Evolutionary conservation across 768 basidiomycete genomes (phyloP).

Genomic region (Xerocomus brunneocitrinus): DNA sequence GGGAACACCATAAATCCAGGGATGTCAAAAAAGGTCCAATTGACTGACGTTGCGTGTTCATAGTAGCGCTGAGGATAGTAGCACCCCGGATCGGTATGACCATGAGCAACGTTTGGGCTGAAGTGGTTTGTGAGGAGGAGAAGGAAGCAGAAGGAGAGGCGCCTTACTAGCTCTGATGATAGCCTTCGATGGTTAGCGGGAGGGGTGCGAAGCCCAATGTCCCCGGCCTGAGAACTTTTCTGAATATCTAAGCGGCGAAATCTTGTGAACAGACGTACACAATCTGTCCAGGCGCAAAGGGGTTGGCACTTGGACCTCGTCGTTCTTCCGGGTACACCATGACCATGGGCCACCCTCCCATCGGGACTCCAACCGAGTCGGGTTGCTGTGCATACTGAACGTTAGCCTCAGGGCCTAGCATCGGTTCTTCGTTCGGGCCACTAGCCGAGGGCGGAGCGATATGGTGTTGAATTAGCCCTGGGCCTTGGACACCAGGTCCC

Average conservation of each 20-base stretch:
- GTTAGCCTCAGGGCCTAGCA: not conserved
- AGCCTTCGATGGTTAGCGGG: conserved; percentile 1
- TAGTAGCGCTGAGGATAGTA: conserved; percentile 9
- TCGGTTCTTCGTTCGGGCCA: conserved; percentile 6
- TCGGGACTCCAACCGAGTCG: not conserved
- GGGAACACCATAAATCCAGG: conserved; percentile 1
- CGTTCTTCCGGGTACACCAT: conserved; percentile 1
- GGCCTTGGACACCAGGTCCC: conserved; percentile 6
- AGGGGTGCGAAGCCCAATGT: not conserved
- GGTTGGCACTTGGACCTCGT: conserved; percentile 3
- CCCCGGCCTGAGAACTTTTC: conserved; percentile 7
- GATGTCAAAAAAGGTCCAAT: not conserved
- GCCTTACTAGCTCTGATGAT: conserved; percentile 16
- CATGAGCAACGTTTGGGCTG: conserved; percentile 10
- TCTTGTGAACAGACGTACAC: conserved; percentile 9
- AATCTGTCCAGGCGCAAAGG: not conserved
- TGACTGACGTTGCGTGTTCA: conserved; percentile 12
- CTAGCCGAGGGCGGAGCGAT: conserved; percentile 1
- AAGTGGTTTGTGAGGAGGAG: not conserved
- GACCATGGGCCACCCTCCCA: conserved; percentile 2
- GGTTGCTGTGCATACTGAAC: conserved; percentile 7
- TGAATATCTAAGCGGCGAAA: not conserved
- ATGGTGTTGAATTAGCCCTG: conserved; percentile 4
- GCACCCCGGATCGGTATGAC: not conserved
- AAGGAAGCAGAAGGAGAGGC: not conserved